Base-by-base conservation (phyloP, 352 stramenopile species). In the Pythium vanterpoolii region DNA sequence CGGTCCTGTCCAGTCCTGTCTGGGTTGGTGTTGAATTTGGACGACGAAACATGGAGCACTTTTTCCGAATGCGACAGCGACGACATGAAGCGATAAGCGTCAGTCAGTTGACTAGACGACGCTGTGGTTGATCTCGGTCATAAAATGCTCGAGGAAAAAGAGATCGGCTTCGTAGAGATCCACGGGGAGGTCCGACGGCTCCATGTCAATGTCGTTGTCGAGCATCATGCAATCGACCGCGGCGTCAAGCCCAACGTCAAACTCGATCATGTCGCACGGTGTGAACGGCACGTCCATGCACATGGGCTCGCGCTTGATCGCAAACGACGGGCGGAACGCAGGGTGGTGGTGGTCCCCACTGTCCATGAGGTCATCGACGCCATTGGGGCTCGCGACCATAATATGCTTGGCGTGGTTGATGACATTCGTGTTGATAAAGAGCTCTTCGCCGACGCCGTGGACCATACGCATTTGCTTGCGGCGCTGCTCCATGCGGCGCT, bases 111-210 rank as follows among this genome's bases (percentile, higher is more conserved):
- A 42, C 34, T 60, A 77, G 44, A 77, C 45, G 27, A 38, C 63
- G n/a, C 45, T 64, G 39, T 62, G 69, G 46, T 77, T 81, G 68
- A 90, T 90, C 72, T 89, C 81, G 53, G 75, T 72, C 62, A 90
- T 89, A 43, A 90, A 90, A 68, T 89, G 78, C 62, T 90, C 81
- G 34, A 90, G 72, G 55, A 90, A 90, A 70, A 85, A 90, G 9
- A 90, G 62, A 28, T 90, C 81, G 53, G 87, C 81, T 50, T 90
- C 81, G 55, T 87, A 90, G 45, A 90, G 66, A 38, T 89, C 81
- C 42, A 90, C 77, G 4, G 81, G 81, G 56, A 77, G 84, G 66
- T 88, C 72, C 27, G 76, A 88, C 43, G 81, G 81, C 67, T 90
- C 81, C 61, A 87, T 78, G 56, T 89, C 81, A 55, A 90, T 89